phyloP scores from a whole-genome alignment of 2,329 filamentous ascomycete genomes.

The Microdochium paspali region DNA sequence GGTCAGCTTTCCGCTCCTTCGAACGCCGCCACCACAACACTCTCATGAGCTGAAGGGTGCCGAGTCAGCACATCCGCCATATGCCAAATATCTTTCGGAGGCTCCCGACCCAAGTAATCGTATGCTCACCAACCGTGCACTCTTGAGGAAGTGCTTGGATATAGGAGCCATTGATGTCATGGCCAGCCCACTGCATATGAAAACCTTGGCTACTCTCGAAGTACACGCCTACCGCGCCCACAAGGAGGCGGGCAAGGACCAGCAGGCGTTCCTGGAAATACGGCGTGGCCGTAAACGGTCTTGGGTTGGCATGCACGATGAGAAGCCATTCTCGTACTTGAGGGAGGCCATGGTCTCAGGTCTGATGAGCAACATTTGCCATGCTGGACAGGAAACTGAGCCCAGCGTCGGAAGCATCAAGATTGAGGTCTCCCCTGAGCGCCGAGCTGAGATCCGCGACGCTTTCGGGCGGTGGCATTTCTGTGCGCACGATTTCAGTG shows the following conservation, averaged over 20 bases:
- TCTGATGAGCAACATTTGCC: slow-evolving; percentile 84
- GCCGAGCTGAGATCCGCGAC: slow-evolving; percentile 54
- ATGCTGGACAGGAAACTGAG: slow-evolving; percentile 51
- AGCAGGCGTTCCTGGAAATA: slow-evolving; percentile 61
- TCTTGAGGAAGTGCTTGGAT: slow-evolving; percentile 68
- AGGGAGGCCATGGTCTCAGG: slow-evolving; percentile 89
- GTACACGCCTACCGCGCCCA: slow-evolving; percentile 78
- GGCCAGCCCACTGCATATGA: slow-evolving; percentile 65
- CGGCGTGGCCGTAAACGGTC: slow-evolving; percentile 75
- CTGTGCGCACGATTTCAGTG: slow-evolving; percentile 77
- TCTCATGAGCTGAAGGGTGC: slow-evolving; percentile 13
- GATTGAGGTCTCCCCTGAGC: slow-evolving; percentile 57
- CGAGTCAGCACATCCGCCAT: slow-evolving; percentile 15
- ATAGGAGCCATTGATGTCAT: slow-evolving; percentile 82
- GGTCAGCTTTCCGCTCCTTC: slow-evolving; percentile 28
- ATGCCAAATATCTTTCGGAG: slow-evolving; percentile 14
- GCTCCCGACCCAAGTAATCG: slow-evolving; percentile 19
- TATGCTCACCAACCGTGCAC: slow-evolving; percentile 25
- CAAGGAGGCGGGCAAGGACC: slow-evolving; percentile 65
- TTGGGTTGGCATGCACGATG: slow-evolving; percentile 81
- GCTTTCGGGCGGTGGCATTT: slow-evolving; percentile 78
- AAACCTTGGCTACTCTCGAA: slow-evolving; percentile 65
- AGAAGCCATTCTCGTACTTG: slow-evolving; percentile 81
- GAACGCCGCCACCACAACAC: slow-evolving; percentile 7
- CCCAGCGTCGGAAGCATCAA: slow-evolving; percentile 54